A percentile compares a stretch with the other conserved stretches of the same genome.
These are phyloP conservation scores for Termitomyces sp. DNA, from an alignment of 768 basidiomycete species.

Conservation along the genomic window DNA sequence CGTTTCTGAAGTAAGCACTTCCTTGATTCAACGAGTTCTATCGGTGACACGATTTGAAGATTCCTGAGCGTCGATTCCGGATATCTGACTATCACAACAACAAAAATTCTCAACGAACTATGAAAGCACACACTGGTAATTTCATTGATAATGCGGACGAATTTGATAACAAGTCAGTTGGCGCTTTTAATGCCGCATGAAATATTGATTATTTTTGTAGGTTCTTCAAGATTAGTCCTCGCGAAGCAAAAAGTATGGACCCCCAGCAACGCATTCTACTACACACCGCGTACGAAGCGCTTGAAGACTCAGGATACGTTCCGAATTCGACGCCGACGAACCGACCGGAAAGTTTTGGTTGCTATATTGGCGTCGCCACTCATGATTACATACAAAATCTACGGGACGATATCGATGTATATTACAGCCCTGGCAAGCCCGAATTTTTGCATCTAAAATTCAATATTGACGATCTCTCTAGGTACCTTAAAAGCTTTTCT, in stretches of 20 bases:
- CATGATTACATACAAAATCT: conserved; percentile 68
- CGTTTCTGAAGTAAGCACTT: conserved; percentile 41
- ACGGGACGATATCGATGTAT: conserved; percentile 54
- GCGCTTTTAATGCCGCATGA: neutral
- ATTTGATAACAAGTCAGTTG: conserved; percentile 53
- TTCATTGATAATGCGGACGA: conserved; percentile 51
- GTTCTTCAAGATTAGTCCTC: conserved; percentile 69
- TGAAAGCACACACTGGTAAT: conserved; percentile 55
- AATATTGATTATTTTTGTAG: conserved; percentile 11
- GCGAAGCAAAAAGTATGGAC: conserved; percentile 73
- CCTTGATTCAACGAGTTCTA: neutral
- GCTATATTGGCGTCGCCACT: conserved; percentile 65
- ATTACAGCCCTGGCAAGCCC: conserved; percentile 59
- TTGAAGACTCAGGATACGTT: conserved; percentile 68
- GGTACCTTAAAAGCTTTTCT: conserved; percentile 18
- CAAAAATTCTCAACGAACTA: conserved; percentile 28
- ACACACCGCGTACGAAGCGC: conserved; percentile 59
- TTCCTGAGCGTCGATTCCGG: conserved; percentile 55
- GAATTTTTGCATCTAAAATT: neutral
- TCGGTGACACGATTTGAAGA: conserved; percentile 29
- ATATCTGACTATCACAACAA: conserved; percentile 30
- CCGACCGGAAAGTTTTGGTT: conserved; percentile 50
- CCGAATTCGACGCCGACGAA: conserved; percentile 49
- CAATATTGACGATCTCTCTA: neutral
- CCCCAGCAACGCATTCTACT: conserved; percentile 70